These are phyloP conservation scores for Davidsoniella neocaledoniae DNA, from an alignment of 2,329 filamentous ascomycete species.

Conservation along the genomic window DNA sequence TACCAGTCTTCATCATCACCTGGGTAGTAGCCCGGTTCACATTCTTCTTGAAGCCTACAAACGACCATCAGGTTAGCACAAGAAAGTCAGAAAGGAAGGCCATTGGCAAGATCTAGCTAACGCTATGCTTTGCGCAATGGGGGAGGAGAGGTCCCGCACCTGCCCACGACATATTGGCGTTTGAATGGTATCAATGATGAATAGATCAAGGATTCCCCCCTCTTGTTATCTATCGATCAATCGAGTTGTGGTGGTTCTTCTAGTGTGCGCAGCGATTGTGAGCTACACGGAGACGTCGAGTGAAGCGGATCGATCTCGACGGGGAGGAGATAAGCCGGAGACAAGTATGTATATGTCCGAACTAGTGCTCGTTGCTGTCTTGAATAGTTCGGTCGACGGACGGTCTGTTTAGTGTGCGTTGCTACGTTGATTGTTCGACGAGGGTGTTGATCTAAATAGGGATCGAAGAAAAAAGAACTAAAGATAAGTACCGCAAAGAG, in stretches of 20 bases:
- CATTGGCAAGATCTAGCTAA: too few relatives aligned
- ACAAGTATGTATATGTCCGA: too few relatives aligned
- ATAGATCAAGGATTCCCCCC: too few relatives aligned
- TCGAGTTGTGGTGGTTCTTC: not conserved
- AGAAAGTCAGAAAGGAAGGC: too few relatives aligned
- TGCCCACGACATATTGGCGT: constrained; percentile 50
- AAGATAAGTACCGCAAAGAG: not conserved
- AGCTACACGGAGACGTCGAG: too few relatives aligned
- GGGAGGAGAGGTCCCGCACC: constrained; percentile 25
- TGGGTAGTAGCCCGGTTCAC: constrained; percentile 97
- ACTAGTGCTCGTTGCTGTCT: not conserved
- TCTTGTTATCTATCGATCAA: too few relatives aligned
- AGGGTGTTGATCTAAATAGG: not conserved
- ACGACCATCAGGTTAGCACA: too few relatives aligned
- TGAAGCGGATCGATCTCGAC: too few relatives aligned
- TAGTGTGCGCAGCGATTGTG: not conserved
- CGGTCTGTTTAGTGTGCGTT: not conserved
- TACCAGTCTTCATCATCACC: constrained; percentile 99
- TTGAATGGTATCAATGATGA: not conserved
- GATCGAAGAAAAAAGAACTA: not conserved
- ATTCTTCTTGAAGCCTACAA: constrained; percentile 51
- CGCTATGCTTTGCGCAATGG: too few relatives aligned
- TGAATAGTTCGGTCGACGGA: not conserved
- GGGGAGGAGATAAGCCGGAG: too few relatives aligned
- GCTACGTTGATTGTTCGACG: too few relatives aligned